Evolutionary conservation across 208 protist genomes (phyloP).

Genomic region (Balamuthia mandrillaris): DNA sequence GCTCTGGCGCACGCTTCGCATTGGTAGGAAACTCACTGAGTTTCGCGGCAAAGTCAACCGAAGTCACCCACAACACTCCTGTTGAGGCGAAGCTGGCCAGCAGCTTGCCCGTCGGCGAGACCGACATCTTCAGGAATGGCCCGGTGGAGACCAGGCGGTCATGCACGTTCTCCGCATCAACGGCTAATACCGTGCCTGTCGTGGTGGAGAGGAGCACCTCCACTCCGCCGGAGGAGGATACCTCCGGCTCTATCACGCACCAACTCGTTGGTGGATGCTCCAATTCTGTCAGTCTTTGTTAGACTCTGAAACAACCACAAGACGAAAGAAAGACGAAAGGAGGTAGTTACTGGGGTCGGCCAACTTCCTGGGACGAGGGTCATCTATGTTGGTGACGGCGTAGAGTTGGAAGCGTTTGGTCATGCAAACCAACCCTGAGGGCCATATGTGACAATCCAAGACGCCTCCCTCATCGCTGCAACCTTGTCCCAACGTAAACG

Average conservation of each 20-base stretch:
- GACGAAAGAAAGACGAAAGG: neutral
- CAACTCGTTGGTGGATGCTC: neutral
- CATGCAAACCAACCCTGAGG: constrained; percentile 13
- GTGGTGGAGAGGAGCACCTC: constrained; percentile 53
- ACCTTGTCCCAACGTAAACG: neutral
- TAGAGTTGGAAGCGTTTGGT: neutral
- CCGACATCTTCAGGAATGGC: constrained; percentile 40
- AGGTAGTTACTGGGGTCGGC: neutral
- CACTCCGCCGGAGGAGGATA: neutral
- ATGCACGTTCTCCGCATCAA: constrained; percentile 26
- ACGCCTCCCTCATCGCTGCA: neutral
- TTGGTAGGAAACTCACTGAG: constrained; percentile 47
- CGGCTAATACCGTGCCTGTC: constrained; percentile 31
- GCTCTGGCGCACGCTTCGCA: neutral
- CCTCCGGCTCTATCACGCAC: constrained; percentile 47
- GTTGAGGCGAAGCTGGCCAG: constrained; percentile 32
- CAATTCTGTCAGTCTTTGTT: neutral
- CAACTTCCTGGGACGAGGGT: neutral
- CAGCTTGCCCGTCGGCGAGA: constrained; percentile 52
- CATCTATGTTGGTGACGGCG: constrained; percentile 11
- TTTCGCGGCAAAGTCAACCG: constrained; percentile 36
- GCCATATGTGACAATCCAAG: neutral
- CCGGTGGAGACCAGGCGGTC: constrained; percentile 25
- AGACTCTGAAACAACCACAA: neutral
- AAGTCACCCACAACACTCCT: constrained; percentile 41